Conservation (phyloP, 371 early-diverging fungal species). For the Circinella minor region DNA sequence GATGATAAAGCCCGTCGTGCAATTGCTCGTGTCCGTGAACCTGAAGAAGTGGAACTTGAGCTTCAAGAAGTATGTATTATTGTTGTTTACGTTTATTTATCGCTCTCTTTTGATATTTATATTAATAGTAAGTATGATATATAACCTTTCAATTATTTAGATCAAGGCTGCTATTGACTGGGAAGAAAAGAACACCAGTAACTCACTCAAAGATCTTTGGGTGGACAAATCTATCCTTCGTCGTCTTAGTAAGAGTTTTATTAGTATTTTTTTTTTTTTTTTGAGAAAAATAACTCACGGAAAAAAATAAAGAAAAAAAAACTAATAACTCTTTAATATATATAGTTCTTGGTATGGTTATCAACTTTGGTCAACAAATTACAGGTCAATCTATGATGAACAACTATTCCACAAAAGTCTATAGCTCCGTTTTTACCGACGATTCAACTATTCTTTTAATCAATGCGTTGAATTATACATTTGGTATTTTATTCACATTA, state of each 20-base stretch:
- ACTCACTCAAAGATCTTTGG: slow-evolving; percentile 30
- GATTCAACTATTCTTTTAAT: slow-evolving; percentile 30
- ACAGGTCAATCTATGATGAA: slow-evolving; percentile 42
- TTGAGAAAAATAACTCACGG: no score
- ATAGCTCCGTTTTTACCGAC: slow-evolving; percentile 26
- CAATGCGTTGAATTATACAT: slow-evolving; percentile 33
- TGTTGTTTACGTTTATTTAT: background rate
- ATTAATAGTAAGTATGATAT: background rate
- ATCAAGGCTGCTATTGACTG: slow-evolving; percentile 33
- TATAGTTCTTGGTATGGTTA: slow-evolving; percentile 27
- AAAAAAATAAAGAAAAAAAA: no score
- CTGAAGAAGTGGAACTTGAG: slow-evolving; percentile 28
- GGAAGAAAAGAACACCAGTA: slow-evolving; percentile 26
- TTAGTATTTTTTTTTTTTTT: no score
- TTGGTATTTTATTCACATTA: slow-evolving; percentile 36
- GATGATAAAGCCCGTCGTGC: slow-evolving; percentile 25
- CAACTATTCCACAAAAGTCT: slow-evolving; percentile 34
- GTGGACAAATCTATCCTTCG: slow-evolving; percentile 22
- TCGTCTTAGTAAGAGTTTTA: slow-evolving; percentile 19
- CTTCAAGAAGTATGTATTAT: slow-evolving; percentile 21
- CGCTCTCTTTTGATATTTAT: background rate
- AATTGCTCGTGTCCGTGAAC: slow-evolving; percentile 27
- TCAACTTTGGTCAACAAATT: slow-evolving; percentile 39
- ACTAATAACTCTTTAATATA: no score
- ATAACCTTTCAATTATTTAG: background rate